phyloP scores from a whole-genome alignment of 1,284 basidiomycete species.

The Kwoniella shivajii region DNA sequence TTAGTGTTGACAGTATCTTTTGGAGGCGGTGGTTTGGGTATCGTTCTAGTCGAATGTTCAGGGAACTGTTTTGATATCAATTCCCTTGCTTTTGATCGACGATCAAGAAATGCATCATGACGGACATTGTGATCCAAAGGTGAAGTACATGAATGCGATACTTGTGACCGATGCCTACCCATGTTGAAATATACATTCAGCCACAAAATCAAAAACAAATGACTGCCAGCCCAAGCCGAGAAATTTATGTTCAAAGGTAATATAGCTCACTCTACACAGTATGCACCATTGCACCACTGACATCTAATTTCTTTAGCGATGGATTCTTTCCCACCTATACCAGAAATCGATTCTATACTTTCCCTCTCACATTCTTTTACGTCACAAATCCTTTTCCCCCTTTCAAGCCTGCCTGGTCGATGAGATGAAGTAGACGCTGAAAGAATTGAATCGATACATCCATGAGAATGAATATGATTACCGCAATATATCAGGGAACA shows the following conservation, averaged over 20 bases:
- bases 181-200: not conserved
- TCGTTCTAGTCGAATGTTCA: constrained; percentile 21
- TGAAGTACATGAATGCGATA: constrained; percentile 42
- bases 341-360: constrained; percentile 43
- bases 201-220: constrained; percentile 3
- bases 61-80: constrained; percentile 42
- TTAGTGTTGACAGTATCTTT: constrained; percentile 19
- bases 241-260: not conserved
- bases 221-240: not conserved
- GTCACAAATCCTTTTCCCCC: constrained; percentile 28
- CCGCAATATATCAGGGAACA: constrained; percentile 39
- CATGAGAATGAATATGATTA: constrained; percentile 37
- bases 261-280: constrained; percentile 39
- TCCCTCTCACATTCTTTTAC: constrained; percentile 29
- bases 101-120: constrained; percentile 29
- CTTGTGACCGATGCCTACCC: constrained; percentile 27
- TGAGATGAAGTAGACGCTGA: not conserved
- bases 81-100: constrained; percentile 31
- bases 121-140: constrained; percentile 32
- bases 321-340: constrained; percentile 10
- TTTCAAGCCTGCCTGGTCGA: constrained; percentile 12
- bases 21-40: constrained; percentile 29
- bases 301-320: constrained; percentile 42
- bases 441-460: constrained; percentile 15
- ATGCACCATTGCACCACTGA: constrained; percentile 34